Conservation (phyloP, 1,284 basidiomycete species). For the Porogramme epimiltina region DNA sequence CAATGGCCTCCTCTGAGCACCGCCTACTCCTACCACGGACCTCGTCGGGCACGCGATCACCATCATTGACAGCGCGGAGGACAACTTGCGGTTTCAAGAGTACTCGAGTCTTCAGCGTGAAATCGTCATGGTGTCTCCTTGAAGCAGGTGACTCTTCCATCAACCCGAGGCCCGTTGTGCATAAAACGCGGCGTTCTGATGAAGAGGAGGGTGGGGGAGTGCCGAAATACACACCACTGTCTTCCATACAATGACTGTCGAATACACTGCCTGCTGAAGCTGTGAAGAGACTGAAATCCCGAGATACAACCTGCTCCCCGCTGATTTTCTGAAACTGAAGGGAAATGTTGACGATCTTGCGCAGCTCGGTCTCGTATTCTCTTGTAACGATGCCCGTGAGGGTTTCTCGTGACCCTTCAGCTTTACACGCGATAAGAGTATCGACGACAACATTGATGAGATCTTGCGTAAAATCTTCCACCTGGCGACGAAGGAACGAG, state of each 20-base stretch:
- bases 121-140: too few species aligned
- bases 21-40: too few species aligned
- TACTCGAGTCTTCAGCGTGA: too few species aligned
- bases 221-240: slow-evolving; percentile 14
- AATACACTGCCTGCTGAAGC: slow-evolving; percentile 40
- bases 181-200: too few species aligned
- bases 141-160: too few species aligned
- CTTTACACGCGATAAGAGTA: slow-evolving; percentile 46
- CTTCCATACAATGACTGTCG: slow-evolving; percentile 45
- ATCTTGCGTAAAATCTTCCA: background rate
- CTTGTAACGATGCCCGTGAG: slow-evolving; percentile 28
- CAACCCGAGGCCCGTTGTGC: too few species aligned
- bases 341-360: slow-evolving; percentile 41
- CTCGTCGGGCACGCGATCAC: too few species aligned
- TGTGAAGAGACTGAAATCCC: slow-evolving; percentile 35
- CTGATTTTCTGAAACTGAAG: slow-evolving; percentile 48
- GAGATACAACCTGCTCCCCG: slow-evolving; percentile 53
- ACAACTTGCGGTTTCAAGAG: too few species aligned
- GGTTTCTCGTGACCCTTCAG: slow-evolving; percentile 39
- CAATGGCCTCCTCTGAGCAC: too few species aligned
- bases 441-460: slow-evolving; percentile 36
- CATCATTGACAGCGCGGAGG: too few species aligned
- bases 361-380: slow-evolving; percentile 38
- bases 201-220: slow-evolving; percentile 7
- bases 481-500: too few species aligned